These are phyloP conservation scores for Rhodotorula toruloides DNA, from an alignment of 768 basidiomycete genomes.

Conservation along the genomic window DNA sequence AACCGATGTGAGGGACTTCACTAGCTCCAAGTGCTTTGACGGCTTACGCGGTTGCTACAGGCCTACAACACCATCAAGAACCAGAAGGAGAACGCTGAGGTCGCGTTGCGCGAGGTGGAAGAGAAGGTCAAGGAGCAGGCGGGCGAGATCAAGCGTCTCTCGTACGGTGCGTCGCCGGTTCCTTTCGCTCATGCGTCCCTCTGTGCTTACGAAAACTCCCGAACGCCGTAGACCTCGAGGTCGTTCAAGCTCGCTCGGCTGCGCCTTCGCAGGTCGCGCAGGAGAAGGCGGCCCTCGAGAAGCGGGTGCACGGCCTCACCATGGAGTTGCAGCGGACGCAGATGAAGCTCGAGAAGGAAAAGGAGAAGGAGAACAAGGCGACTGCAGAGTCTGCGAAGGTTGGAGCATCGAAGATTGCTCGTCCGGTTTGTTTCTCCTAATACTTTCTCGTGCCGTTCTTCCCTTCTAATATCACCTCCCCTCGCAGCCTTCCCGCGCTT, in stretches of 20 bases:
- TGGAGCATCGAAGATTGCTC: constrained; percentile 14
- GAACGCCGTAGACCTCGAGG: constrained; percentile 14
- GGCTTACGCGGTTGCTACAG: neutral
- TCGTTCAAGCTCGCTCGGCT: constrained; percentile 4
- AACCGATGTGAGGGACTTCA: neutral
- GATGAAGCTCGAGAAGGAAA: constrained; percentile 11
- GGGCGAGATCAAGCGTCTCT: constrained; percentile 17
- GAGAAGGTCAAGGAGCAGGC: neutral
- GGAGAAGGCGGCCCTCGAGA: constrained; percentile 25
- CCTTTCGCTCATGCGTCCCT: neutral
- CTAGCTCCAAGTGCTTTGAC: fast-evolving
- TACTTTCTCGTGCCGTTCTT: neutral
- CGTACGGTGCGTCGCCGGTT: constrained; percentile 10
- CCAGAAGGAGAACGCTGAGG: constrained; percentile 24
- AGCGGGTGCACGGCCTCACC: constrained; percentile 19
- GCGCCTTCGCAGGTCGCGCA: constrained; percentile 1
- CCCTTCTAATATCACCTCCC: neutral
- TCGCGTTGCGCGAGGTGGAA: neutral
- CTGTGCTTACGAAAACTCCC: neutral
- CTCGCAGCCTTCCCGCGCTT: constrained; percentile 18
- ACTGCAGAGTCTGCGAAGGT: neutral
- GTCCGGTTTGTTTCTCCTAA: neutral
- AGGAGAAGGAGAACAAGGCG: constrained; percentile 3
- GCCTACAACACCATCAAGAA: constrained; percentile 23
- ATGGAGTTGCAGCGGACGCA: constrained; percentile 16